These are phyloP conservation scores for Boletus insuetus DNA, from an alignment of 768 basidiomycete species.

Conservation along the genomic window DNA sequence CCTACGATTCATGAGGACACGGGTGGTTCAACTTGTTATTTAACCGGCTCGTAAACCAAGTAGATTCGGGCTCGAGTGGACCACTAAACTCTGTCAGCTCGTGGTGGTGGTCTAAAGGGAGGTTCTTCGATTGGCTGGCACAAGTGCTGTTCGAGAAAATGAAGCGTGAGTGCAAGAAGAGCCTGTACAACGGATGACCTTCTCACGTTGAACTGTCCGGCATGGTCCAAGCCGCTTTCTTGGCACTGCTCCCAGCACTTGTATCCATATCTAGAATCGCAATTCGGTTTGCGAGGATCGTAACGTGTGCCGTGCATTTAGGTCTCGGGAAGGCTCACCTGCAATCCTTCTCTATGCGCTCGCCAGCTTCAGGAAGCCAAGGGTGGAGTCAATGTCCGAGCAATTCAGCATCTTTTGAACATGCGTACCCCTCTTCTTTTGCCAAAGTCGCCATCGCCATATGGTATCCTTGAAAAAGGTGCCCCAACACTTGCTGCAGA, in stretches of 20 bases:
- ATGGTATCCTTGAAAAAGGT: not conserved
- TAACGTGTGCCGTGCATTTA: not conserved
- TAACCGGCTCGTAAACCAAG: no score
- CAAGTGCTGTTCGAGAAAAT: not conserved
- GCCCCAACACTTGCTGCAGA: not conserved
- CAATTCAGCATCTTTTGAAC: not conserved
- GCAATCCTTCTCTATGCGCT: not conserved
- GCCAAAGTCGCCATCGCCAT: not conserved
- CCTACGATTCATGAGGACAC: no score
- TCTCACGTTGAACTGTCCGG: conserved; percentile 2
- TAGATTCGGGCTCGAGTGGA: no score
- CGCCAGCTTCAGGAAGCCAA: not conserved
- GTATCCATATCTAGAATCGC: not conserved
- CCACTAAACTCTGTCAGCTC: no score
- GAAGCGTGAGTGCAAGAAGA: not conserved
- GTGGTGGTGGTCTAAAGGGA: not conserved
- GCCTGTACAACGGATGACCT: not conserved
- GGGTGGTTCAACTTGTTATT: no score
- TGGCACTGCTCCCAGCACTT: not conserved
- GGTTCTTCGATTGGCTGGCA: not conserved
- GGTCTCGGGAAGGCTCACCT: not conserved
- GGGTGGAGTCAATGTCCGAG: no score
- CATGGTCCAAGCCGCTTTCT: not conserved
- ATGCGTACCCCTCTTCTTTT: not conserved
- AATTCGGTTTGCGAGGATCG: not conserved